A percentile compares a stretch with the other conserved stretches of the same genome.
Evolutionary conservation across 1,139 yeast genomes (phyloP).

Genomic region (Hyphopichia pseudoburtonii): DNA sequence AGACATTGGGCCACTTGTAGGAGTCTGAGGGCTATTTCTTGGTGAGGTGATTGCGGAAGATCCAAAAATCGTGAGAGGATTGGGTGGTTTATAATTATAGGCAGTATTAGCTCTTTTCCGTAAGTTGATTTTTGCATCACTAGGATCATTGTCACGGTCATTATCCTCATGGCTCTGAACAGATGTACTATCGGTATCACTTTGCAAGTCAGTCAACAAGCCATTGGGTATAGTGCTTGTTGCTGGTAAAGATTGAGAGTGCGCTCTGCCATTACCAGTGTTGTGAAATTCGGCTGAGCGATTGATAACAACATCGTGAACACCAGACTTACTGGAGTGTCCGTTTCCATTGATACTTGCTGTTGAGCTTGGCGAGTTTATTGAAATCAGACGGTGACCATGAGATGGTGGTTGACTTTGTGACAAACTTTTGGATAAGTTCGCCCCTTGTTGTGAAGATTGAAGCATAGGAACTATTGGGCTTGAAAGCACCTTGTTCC

Average conservation of each 20-base stretch:
- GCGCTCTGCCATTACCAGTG: conserved; percentile 19
- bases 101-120: conserved; percentile 29
- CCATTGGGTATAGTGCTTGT: conserved; percentile 8
- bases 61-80: not conserved
- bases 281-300: not conserved
- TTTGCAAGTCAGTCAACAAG: no score
- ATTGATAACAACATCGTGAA: not conserved
- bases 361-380: not conserved
- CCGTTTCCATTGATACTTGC: not conserved
- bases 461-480: conserved; percentile 33
- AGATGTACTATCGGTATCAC: no score
- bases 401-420: not conserved
- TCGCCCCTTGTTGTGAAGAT: conserved; percentile 6
- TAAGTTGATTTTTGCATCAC: not conserved
- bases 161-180: not conserved
- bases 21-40: conserved; percentile 17
- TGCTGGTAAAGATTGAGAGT: conserved; percentile 37
- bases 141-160: not conserved
- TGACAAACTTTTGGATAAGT: not conserved
- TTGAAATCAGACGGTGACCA: not conserved
- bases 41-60: conserved; percentile 2
- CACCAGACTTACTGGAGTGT: not conserved
- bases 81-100: conserved; percentile 36
- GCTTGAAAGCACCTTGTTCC: conserved; percentile 32
- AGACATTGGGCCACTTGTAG: conserved; percentile 14